Evolutionary conservation across 768 basidiomycete species (phyloP).

Genomic region (Rhodotorula graminis): DNA sequence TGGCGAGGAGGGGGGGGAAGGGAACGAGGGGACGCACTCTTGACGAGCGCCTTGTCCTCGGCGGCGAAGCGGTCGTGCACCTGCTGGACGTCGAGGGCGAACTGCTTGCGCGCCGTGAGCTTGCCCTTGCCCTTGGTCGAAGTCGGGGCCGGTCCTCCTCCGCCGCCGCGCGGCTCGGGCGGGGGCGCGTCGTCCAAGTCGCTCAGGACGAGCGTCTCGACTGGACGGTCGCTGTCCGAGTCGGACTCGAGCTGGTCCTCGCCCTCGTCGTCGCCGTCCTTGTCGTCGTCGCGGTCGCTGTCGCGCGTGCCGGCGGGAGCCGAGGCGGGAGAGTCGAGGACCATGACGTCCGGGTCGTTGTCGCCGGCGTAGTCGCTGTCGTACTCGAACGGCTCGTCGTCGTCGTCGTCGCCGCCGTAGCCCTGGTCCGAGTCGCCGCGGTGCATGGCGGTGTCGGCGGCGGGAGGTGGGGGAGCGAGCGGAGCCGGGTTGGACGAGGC

Average conservation of each 20-base stretch:
- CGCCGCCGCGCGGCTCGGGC: neutral
- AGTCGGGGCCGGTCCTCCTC: neutral
- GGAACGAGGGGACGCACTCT: neutral
- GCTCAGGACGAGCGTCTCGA: neutral
- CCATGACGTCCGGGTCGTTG: neutral
- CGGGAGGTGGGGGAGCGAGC: neutral
- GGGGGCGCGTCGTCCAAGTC: conserved; percentile 13
- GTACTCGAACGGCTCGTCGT: conserved; percentile 9
- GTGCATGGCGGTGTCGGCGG: neutral
- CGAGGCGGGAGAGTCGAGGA: neutral
- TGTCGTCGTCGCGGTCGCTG: neutral
- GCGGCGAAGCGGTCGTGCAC: neutral
- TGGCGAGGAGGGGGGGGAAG: too few relatives aligned
- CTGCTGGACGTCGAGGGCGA: conserved; percentile 12
- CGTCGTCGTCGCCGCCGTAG: conserved; percentile 4
- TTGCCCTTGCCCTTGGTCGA: conserved; percentile 21
- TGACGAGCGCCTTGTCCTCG: neutral
- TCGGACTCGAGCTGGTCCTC: neutral
- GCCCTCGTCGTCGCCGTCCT: neutral
- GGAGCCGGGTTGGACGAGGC: neutral
- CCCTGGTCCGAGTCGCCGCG: too few relatives aligned
- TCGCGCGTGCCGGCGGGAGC: too few relatives aligned
- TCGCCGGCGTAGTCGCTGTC: neutral
- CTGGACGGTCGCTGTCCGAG: neutral
- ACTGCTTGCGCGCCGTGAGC: conserved; percentile 34